Evolutionary conservation across 2,329 filamentous ascomycete species (phyloP), one percentile per base, ranked within the genome.

Genomic region (Ceratocystis papillata): DNA sequence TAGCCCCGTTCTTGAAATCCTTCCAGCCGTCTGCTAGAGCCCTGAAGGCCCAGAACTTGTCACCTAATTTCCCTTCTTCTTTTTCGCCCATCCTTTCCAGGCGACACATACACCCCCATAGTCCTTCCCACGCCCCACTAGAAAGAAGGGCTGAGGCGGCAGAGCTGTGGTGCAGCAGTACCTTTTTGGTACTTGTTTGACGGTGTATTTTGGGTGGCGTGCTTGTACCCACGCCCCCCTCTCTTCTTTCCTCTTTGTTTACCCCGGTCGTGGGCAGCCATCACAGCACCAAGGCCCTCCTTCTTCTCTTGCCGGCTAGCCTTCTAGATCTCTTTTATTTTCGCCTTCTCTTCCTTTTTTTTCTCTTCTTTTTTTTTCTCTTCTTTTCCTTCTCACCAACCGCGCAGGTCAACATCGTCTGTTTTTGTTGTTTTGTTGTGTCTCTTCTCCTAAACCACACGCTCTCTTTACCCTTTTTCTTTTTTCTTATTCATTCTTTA

Each of bases 1-100:
- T n/a, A 33, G 53, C 28, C 53, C 28, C 53, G 12, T 33, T 59
- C 25, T 15, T 10, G 12, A 37, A 20, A 30, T 59, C 53, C 28
- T 33, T 20, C 28, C 17, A 30, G 25, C 53, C 2, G 28, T 17
- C 53, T n/a, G 10, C 28, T 41, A 41, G 37, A 12, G 37, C 28
- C 53, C 33, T 25, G 15, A 59, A 37, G 65, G 53, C 65, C 65
- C 41, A 67, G 65, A 67, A 67, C 65, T 67, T 64, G 65, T 64
- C 65, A 64, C 62, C 53, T 67, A 67, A 67, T 67, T 67, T 67
- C 65, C 65, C 62, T 30, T 48, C 48, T 30, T 25, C 28, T 28
- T 25, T 25, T 55, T 55, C 65, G 50, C 48, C 37, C 59, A 55
- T 22, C 25, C 50, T 59, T 59, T 59, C 15, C 55, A 10, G 55